Conservation (phyloP, 306 rosid species). For the Corylus heterophylla region DNA sequence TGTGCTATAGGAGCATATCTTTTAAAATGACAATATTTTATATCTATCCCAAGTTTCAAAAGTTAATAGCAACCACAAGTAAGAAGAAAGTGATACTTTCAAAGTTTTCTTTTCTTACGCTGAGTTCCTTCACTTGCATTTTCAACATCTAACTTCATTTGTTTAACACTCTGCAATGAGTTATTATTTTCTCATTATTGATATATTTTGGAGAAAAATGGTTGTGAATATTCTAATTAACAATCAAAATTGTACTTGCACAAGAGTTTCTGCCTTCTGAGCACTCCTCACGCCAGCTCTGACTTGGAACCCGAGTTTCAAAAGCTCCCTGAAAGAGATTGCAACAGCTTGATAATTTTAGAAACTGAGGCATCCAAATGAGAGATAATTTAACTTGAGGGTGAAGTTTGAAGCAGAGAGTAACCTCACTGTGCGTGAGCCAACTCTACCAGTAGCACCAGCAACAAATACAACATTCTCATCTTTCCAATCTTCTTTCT, state of each 20-base stretch:
- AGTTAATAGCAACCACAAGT: slow-evolving; percentile 2
- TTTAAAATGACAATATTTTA: slow-evolving; percentile 11
- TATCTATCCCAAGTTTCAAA: background rate
- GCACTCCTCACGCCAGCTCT: slow-evolving; percentile 84
- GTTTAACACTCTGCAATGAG: slow-evolving; percentile 74
- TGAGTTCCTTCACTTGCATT: slow-evolving; percentile 49
- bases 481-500: slow-evolving; percentile 55
- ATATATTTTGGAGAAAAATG: slow-evolving; percentile 22
- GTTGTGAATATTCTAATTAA: slow-evolving; percentile 8
- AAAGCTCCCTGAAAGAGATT: slow-evolving; percentile 74
- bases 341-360: slow-evolving; percentile 25
- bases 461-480: slow-evolving; percentile 88
- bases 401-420: slow-evolving; percentile 16
- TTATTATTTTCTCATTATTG: slow-evolving; percentile 21
- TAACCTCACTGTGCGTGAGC: slow-evolving; percentile 93
- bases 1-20: slow-evolving; percentile 43
- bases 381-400: slow-evolving; percentile 11
- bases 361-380: background rate
- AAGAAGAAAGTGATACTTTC: slow-evolving; percentile 24
- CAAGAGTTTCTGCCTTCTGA: slow-evolving; percentile 68
- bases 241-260: slow-evolving; percentile 49
- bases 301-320: slow-evolving; percentile 89
- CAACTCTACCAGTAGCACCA: slow-evolving; percentile 98
- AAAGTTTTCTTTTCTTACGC: slow-evolving; percentile 51
- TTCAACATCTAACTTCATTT: slow-evolving; percentile 55